phyloP scores from a whole-genome alignment of 106 monocot genomes.

The Allium sativum region DNA sequence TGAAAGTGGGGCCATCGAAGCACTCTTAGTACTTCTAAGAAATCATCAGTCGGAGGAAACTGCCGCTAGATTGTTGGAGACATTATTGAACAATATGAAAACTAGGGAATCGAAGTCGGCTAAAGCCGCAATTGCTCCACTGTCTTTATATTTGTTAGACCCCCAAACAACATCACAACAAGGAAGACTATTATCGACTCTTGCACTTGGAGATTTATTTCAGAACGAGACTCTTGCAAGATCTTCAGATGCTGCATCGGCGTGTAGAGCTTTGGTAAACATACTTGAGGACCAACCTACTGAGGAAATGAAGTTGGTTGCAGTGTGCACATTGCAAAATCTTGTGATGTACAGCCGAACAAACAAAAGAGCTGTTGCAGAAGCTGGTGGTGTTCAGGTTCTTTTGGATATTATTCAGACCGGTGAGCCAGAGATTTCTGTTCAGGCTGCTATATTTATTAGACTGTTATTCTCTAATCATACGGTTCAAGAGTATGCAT shows the following conservation, averaged over 20 bases:
- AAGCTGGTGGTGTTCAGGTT: conserved; percentile 98
- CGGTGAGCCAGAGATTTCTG: conserved; percentile 80
- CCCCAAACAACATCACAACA: conserved; percentile 95
- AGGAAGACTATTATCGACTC: conserved; percentile 78
- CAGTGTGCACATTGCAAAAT: conserved; percentile 91
- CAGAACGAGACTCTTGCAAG: conserved; percentile 92
- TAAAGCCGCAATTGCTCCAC: conserved; percentile 75
- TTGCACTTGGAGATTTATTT: conserved; percentile 95
- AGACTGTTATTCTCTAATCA: conserved; percentile 91
- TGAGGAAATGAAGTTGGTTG: conserved; percentile 98
- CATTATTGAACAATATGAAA: conserved; percentile 80
- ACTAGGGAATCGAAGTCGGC: conserved; percentile 90
- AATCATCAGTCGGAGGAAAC: conserved; percentile 89
- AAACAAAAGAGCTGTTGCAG: conserved; percentile 99
- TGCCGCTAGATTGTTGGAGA: conserved; percentile 83
- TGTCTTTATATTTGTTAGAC: conserved; percentile 89
- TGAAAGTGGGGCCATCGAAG: conserved; percentile 92
- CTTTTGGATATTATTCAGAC: conserved; percentile 79
- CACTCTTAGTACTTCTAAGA: conserved; percentile 69
- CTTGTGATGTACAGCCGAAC: conserved; percentile 87
- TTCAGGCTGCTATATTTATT: conserved; percentile 97
- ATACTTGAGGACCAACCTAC: conserved; percentile 97
- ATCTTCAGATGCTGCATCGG: conserved; percentile 70
- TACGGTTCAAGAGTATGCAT: conserved; percentile 97
- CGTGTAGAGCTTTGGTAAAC: conserved; percentile 89